Percentiles rank a stretch among this genome's conserved stretches.
Evolutionary conservation across 129 eudicot genomes (phyloP).

Genomic region (sunflower (Helianthus annuus)): HanXRQr2.0-SUNRISE NC_035438.2:76241733-76242232

Average conservation of each 20-base stretch:
- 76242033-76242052: constrained; percentile 84
- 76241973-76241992: constrained; percentile 84
- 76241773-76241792: constrained; percentile 62
- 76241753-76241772: constrained; percentile 69
- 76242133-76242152: neutral
- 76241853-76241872: constrained; percentile 73
- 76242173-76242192: too few species aligned
- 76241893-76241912: constrained; percentile 68
- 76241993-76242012: constrained; percentile 86
- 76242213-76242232: constrained; percentile 71
- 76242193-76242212: neutral
- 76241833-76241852: constrained; percentile 66
- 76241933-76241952: constrained; percentile 77
- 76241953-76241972: constrained; percentile 75
- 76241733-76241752: constrained; percentile 25
- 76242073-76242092: constrained; percentile 71
- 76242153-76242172: neutral
- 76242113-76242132: constrained; percentile 58
- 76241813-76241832: constrained; percentile 92
- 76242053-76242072: constrained; percentile 76
- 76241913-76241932: constrained; percentile 85
- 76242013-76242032: constrained; percentile 84
- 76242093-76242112: constrained; percentile 73
- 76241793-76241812: constrained; percentile 90
- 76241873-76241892: constrained; percentile 64